Evolutionary conservation across 345 rosid species (phyloP), one percentile per base, ranked within the genome.

Genomic region (Salix caprea): DNA sequence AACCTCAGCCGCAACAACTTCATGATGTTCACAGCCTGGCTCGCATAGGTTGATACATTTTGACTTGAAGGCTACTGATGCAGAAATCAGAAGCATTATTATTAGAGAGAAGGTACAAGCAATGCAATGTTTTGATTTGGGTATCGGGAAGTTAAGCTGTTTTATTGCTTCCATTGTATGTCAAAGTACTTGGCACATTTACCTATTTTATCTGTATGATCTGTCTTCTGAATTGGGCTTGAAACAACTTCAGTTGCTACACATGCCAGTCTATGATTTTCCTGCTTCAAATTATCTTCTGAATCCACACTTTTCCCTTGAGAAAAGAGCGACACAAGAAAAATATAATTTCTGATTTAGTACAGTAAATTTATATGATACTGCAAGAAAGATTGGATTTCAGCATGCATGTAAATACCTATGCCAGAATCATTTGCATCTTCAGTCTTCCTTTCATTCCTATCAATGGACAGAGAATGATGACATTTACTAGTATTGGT

Each of bases 251-350:
- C 83, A 46, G 79, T 61, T 52, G 64, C 76, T 58, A 72, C 78
- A 77, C 40, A n/a, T 62, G 74, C 76, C 58, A 77, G 80, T 76
- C 48, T 46, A 54, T 72, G 80, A 67, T 70, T 56, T 39, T 81
- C 88, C 56, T 66, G 80, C 80, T 79, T 81, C 80, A 76, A 36
- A 75, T 77, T 78, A 73, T 69, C 81, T 73, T 77, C 85, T 58
- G 72, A 75, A 60, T 18, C 86, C 85, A 64, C 56, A 75, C 56
- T 85, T 50, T 77, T 40, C 79, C 74, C 91, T 90, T 81, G 61
- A 80, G 30, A 73, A 69, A 78, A 70, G 28, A 74, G 36, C 40
- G 46, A 56, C 77, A 62, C 48, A 9, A 34, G 37, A 54, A 52
- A 48, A 78, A 70, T 65, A 26, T 34, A 48, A 15, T 36, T 66